A percentile compares a stretch with the other conserved stretches of the same genome.
phyloP scores from a whole-genome alignment of 345 rosid species.

The Luvunga scandens region DNA sequence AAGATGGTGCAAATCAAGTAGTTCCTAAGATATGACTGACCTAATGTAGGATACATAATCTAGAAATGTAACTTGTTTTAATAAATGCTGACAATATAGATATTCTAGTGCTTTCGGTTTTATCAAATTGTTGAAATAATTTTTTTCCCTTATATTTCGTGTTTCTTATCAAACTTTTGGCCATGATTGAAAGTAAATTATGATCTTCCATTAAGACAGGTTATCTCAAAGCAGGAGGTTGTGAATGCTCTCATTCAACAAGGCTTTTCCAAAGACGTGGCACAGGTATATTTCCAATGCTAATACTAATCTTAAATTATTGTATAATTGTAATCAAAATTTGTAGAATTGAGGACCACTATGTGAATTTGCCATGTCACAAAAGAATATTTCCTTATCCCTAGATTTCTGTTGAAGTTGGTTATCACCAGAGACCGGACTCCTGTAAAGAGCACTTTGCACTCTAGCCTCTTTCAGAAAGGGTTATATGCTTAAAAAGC shows the following conservation, averaged over 20 bases:
- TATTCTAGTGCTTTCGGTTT: not conserved
- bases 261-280: constrained; percentile 63
- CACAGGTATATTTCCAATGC: constrained; percentile 45
- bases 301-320: not conserved
- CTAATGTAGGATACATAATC: not conserved
- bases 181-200: constrained; percentile 7
- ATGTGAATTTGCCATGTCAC: not conserved
- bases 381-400: not conserved
- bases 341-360: not conserved
- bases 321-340: not conserved
- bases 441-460: not conserved
- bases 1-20: no score
- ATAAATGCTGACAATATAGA: not conserved
- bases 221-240: constrained; percentile 49
- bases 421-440: not conserved
- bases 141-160: not conserved
- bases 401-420: not conserved
- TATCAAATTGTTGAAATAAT: not conserved
- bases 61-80: not conserved
- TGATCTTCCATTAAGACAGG: constrained; percentile 39
- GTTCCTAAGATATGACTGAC: not conserved
- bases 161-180: not conserved
- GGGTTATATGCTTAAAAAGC: not conserved
- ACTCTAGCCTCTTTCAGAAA: not conserved
- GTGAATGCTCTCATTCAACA: constrained; percentile 44